Evolutionary conservation across 2,329 filamentous ascomycete genomes (phyloP), one percentile per base, ranked within the genome.

Genomic region (Fusarium avenaceum): DNA sequence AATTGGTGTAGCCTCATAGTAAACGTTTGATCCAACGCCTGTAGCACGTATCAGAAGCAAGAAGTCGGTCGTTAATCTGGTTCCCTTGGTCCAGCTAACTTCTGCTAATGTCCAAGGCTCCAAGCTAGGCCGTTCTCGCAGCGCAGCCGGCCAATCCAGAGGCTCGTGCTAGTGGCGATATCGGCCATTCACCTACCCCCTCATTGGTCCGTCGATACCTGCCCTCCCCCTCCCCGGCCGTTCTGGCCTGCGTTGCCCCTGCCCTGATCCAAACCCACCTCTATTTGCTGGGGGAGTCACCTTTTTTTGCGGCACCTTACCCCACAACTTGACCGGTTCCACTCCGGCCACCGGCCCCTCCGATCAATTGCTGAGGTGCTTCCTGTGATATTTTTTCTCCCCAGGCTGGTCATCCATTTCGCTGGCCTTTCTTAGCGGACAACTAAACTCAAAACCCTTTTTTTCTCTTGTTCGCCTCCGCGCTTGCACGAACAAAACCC

Each of bases 91-190:
- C 62, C 57, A 60, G 47, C 62, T 44, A 51, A 53, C 45, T 44
- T 48, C 40, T 54, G 53, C 50, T 54, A 51, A 44, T 32, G 38
- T 26, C 35, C 24, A 22, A 40, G 46, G 32, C 38, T 26, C 35
- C 24, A 22, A 35, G 46, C 46, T 49, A 26, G 15, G 46, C 46
- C 46, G 46, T 49, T 57, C 51, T 30, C 28, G 28, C 28, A 30
- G 28, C 28, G 10, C 11, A 13, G 13, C 28, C 53, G 66, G 48
- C 67, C 67, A 70, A 67, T 70, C 67, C 58, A 54, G 50, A 52
- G 49, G 61, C 46, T 68, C 30, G 40, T 69, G 40, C 69, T 68
- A 66, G 69, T 70, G 64, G 69, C 69, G 69, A 71, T 70, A 71
- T 71, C 69, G 67, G 69, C 67, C 67, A 71, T 70, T 67, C 63